Percentiles rank a stretch among this genome's conserved stretches.
These are phyloP conservation scores for Botryotinia narcissicola DNA, from an alignment of 2,329 filamentous ascomycete species.

Conservation along the genomic window DNA sequence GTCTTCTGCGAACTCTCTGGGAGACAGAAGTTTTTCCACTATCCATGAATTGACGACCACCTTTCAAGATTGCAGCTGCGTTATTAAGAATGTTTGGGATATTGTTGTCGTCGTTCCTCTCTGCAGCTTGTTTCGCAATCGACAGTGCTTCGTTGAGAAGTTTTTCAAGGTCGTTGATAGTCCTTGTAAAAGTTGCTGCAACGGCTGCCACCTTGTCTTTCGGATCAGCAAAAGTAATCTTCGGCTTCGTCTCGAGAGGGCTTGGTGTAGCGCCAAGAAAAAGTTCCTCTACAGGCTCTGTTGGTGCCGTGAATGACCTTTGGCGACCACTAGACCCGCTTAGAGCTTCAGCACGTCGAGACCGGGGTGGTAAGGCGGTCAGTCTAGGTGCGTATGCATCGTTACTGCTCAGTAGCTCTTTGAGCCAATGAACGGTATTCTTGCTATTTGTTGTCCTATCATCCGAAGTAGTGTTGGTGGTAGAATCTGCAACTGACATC, in stretches of 20 bases:
- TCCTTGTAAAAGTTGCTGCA: constrained; percentile 37
- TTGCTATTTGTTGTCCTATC: constrained; percentile 23
- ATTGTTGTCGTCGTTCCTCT: constrained; percentile 29
- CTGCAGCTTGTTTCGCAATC: constrained; percentile 40
- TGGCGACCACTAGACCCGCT: constrained; percentile 13
- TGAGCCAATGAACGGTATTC: constrained; percentile 35
- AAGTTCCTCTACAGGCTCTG: constrained; percentile 23
- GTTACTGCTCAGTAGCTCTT: constrained; percentile 31
- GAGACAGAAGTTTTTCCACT: background rate
- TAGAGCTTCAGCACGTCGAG: constrained; percentile 20
- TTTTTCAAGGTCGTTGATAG: constrained; percentile 40
- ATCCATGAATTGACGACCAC: constrained; percentile 23
- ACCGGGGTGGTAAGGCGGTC: constrained; percentile 34
- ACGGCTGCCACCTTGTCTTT: constrained; percentile 24
- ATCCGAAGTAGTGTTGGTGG: constrained; percentile 18
- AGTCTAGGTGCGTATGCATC: constrained; percentile 33
- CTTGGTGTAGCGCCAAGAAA: constrained; percentile 24
- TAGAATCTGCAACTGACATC: constrained; percentile 3
- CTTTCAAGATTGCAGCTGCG: constrained; percentile 31
- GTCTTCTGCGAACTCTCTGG: background rate
- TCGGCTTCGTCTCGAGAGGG: constrained; percentile 16
- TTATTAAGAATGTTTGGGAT: constrained; percentile 28
- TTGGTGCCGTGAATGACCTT: constrained; percentile 24
- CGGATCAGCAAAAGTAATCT: constrained; percentile 1
- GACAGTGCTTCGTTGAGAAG: constrained; percentile 40